A percentile compares a stretch with the other conserved stretches of the same genome.
Evolutionary conservation across 2,329 filamentous ascomycete species (phyloP).

Genomic region (Hypoxylon sp.): DNA sequence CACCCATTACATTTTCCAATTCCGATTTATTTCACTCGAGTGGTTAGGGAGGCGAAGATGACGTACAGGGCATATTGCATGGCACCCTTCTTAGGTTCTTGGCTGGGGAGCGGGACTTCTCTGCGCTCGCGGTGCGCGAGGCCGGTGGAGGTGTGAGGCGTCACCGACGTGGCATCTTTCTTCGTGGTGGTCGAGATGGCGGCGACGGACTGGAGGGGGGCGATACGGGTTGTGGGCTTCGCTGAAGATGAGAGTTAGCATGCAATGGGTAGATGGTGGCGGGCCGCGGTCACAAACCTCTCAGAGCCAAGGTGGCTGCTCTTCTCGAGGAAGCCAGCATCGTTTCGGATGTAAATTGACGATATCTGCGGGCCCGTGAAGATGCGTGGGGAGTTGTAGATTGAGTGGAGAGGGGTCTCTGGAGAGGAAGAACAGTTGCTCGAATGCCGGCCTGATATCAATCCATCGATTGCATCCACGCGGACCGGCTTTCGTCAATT

Average conservation of each 20-base stretch:
- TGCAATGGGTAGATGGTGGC: conserved; percentile 11
- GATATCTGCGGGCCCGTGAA: neutral
- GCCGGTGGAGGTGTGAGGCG: conserved; percentile 69
- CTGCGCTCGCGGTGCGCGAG: conserved; percentile 70
- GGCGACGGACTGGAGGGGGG: conserved; percentile 74
- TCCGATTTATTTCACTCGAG: neutral
- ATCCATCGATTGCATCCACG: conserved; percentile 35
- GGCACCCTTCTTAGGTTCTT: conserved; percentile 83
- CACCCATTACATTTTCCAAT: neutral
- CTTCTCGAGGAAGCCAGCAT: conserved; percentile 61
- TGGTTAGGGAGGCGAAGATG: neutral
- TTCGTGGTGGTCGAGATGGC: conserved; percentile 76
- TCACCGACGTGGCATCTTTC: conserved; percentile 72
- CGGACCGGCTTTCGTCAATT: conserved; percentile 33
- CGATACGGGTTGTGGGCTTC: conserved; percentile 75
- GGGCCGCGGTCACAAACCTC: conserved; percentile 54
- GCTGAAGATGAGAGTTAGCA: conserved; percentile 62
- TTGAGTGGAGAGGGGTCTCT: conserved; percentile 38
- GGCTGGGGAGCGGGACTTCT: conserved; percentile 83
- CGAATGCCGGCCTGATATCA: conserved; percentile 22
- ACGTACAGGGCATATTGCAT: conserved; percentile 90
- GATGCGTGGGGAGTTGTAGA: conserved; percentile 11
- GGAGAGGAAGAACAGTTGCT: neutral
- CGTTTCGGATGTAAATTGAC: conserved; percentile 34
- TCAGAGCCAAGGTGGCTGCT: conserved; percentile 59